phyloP scores from a whole-genome alignment of 73 alveolate genomes.

The Diophrys appendiculata region DNA sequence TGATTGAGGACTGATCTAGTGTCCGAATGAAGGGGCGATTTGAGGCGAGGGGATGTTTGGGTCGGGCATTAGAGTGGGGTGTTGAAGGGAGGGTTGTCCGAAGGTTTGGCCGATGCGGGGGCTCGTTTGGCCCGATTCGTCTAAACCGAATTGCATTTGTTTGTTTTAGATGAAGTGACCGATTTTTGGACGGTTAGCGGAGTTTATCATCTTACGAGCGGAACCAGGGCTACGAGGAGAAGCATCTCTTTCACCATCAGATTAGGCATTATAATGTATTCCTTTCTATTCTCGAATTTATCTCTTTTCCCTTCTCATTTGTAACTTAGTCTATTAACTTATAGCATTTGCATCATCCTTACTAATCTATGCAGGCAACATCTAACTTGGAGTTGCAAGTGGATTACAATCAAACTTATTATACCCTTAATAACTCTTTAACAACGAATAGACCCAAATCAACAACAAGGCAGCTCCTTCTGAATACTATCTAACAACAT shows the following conservation, averaged over 20 bases:
- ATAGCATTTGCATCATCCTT: conserved; percentile 20
- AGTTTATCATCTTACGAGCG: conserved; percentile 10
- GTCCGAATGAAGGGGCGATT: too few relatives aligned
- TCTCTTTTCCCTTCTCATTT: conserved; percentile 28
- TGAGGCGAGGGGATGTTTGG: conserved; percentile 10
- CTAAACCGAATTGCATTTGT: conserved; percentile 27
- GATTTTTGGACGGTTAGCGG: conserved; percentile 21
- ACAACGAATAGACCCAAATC: conserved; percentile 40
- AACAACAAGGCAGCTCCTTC: conserved; percentile 61
- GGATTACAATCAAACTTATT: conserved; percentile 25
- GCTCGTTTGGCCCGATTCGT: too few relatives aligned
- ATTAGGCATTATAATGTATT: too few relatives aligned
- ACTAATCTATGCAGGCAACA: not conserved
- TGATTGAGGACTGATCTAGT: too few relatives aligned
- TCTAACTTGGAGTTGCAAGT: not conserved
- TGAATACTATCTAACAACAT: conserved; percentile 23
- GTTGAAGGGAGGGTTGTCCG: too few relatives aligned
- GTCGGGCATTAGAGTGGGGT: conserved; percentile 1
- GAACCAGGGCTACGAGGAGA: too few relatives aligned
- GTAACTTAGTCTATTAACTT: conserved; percentile 24
- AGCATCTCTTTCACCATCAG: too few relatives aligned
- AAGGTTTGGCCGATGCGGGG: too few relatives aligned
- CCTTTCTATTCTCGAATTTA: too few relatives aligned
- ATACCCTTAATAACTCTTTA: conserved; percentile 30
- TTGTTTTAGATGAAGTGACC: conserved; percentile 58